Evolutionary conservation across 2,329 filamentous ascomycete species (phyloP).

Genomic region (Herpotrichia juniperi): DNA sequence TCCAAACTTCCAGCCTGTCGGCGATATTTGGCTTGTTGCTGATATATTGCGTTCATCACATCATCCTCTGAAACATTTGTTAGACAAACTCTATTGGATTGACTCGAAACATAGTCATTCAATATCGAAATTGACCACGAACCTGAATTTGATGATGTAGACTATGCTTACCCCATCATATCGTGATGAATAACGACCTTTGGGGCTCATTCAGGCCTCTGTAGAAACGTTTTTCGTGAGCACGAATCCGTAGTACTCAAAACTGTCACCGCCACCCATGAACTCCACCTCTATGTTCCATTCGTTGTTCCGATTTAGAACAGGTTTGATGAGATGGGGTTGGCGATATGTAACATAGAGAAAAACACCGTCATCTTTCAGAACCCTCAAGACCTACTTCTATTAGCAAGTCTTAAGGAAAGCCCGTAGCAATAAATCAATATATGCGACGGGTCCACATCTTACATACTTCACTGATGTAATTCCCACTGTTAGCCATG

Average conservation of each 20-base stretch:
- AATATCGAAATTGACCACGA: neutral
- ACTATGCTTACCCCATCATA: neutral
- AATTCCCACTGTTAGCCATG: conserved; percentile 54
- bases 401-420: no score
- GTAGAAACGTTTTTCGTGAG: conserved; percentile 5
- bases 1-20: no score
- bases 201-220: neutral
- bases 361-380: conserved; percentile 57
- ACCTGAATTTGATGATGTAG: neutral
- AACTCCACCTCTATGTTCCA: conserved; percentile 32
- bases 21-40: no score
- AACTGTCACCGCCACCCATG: conserved; percentile 24
- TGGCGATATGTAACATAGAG: conserved; percentile 53
- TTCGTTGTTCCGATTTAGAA: conserved; percentile 25
- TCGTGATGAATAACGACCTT: neutral
- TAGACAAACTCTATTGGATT: no score
- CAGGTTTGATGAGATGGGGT: conserved; percentile 38
- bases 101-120: neutral
- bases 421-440: no score
- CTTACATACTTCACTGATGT: conserved; percentile 55
- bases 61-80: no score
- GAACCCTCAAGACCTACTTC: conserved; percentile 51
- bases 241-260: conserved; percentile 30
- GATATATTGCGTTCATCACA: no score
- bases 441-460: no score